phyloP scores from a whole-genome alignment of 75 land plant genomes.

The Pinus taeda region DNA sequence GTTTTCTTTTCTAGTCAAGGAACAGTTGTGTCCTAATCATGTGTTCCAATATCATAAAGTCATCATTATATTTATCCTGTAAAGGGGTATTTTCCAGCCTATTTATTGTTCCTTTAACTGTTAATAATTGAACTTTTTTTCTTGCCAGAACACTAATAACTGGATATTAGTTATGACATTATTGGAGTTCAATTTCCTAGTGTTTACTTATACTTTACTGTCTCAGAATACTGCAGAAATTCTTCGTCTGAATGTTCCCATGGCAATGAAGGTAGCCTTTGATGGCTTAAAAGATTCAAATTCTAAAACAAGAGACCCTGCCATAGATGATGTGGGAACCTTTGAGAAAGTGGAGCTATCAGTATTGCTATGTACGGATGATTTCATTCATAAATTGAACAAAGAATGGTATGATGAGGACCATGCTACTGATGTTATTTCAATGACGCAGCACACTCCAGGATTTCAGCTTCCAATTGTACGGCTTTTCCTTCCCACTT shows the following conservation, averaged over 20 bases:
- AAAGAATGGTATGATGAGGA: constrained; percentile 90
- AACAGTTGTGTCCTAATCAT: neutral
- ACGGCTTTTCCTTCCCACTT: constrained; percentile 14
- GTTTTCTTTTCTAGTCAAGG: neutral
- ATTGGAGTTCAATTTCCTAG: neutral
- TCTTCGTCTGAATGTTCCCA: constrained; percentile 81
- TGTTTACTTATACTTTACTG: constrained; percentile 4
- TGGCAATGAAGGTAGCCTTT: constrained; percentile 85
- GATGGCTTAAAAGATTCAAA: constrained; percentile 59
- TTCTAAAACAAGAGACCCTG: constrained; percentile 57
- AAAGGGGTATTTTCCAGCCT: neutral
- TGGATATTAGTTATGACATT: neutral
- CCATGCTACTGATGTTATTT: constrained; percentile 86
- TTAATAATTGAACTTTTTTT: neutral
- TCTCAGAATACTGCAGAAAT: constrained; percentile 69
- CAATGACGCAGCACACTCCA: constrained; percentile 79
- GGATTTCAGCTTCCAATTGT: constrained; percentile 69
- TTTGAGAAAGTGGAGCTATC: constrained; percentile 87
- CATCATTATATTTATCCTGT: neutral
- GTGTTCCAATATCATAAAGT: neutral
- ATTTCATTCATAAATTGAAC: constrained; percentile 78
- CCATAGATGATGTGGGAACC: constrained; percentile 52
- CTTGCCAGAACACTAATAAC: neutral
- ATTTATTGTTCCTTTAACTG: too few relatives aligned
- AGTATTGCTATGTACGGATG: constrained; percentile 82